phyloP scores from a whole-genome alignment of 768 basidiomycete genomes.

The Podaxis mareebaensis region DNA sequence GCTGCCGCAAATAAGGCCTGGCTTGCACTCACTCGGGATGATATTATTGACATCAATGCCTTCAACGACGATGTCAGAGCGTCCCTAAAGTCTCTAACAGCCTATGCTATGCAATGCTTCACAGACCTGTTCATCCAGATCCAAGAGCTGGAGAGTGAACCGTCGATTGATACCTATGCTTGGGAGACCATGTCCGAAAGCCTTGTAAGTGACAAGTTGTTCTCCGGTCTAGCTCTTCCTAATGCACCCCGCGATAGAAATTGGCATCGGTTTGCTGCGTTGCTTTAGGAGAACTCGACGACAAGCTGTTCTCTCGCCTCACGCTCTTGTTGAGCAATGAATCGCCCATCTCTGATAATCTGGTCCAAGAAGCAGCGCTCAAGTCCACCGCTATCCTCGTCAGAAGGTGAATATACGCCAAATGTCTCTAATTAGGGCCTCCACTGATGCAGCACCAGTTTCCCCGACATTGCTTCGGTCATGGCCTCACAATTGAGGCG shows the following conservation, averaged over 20 bases:
- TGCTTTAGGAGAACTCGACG: constrained; percentile 66
- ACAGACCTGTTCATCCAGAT: constrained; percentile 77
- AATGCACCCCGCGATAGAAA: constrained; percentile 55
- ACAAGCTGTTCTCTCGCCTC: constrained; percentile 67
- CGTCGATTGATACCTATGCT: constrained; percentile 81
- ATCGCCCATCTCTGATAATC: constrained; percentile 77
- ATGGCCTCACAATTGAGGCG: constrained; percentile 81
- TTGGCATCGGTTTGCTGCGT: constrained; percentile 80
- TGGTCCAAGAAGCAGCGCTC: constrained; percentile 88
- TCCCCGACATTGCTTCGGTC: constrained; percentile 72
- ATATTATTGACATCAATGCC: constrained; percentile 43
- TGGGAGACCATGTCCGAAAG: constrained; percentile 94
- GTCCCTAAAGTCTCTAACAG: constrained; percentile 48
- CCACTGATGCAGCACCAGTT: constrained; percentile 43
- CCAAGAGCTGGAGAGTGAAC: constrained; percentile 80
- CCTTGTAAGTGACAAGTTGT: constrained; percentile 49
- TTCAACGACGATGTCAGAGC: constrained; percentile 36
- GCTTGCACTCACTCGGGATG: constrained; percentile 61
- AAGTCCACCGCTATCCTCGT: constrained; percentile 84
- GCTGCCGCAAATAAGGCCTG: constrained; percentile 85
- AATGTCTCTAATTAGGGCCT: neutral
- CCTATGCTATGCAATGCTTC: constrained; percentile 73
- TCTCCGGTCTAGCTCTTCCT: neutral
- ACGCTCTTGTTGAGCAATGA: constrained; percentile 77
- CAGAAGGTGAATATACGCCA: constrained; percentile 55